Percentiles rank a stretch among this genome's conserved stretches.
phyloP scores from a whole-genome alignment of 352 stramenopile species.

The Thalassiosira livingstoniorum region DNA sequence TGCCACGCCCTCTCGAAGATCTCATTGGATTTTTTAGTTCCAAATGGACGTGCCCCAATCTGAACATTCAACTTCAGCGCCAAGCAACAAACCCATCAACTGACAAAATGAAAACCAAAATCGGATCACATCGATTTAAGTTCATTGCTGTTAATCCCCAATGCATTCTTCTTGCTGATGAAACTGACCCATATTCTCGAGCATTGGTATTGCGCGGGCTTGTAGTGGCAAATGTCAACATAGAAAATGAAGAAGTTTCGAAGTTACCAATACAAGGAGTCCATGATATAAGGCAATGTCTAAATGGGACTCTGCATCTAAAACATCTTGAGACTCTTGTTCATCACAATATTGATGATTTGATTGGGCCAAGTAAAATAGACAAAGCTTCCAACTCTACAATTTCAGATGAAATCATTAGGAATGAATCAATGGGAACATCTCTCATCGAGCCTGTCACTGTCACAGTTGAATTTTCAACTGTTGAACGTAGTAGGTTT shows the following conservation, averaged over 20 bases:
- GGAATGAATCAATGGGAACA: slow-evolving; percentile 48
- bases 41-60: slow-evolving; percentile 47
- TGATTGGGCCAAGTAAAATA: slow-evolving; percentile 32
- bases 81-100: slow-evolving; percentile 7
- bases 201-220: slow-evolving; percentile 80
- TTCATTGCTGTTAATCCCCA: slow-evolving; percentile 78
- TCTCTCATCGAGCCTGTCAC: slow-evolving; percentile 84
- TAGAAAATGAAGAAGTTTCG: slow-evolving; percentile 37
- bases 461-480: slow-evolving; percentile 61
- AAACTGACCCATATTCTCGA: slow-evolving; percentile 75
- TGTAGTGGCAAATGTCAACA: slow-evolving; percentile 67
- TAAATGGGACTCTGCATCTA: slow-evolving; percentile 38
- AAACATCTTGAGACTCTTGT: slow-evolving; percentile 45
- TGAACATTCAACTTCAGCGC: background rate
- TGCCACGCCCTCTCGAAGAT: slow-evolving; percentile 47
- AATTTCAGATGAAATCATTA: slow-evolving; percentile 3
- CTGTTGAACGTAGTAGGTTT: slow-evolving; percentile 54
- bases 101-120: slow-evolving; percentile 9
- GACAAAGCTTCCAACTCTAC: background rate
- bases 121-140: slow-evolving; percentile 41
- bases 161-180: slow-evolving; percentile 80
- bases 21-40: slow-evolving; percentile 40
- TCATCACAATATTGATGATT: slow-evolving; percentile 45
- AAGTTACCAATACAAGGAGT: slow-evolving; percentile 12
- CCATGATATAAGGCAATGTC: slow-evolving; percentile 36